Evolutionary conservation across 2,329 filamentous ascomycete genomes (phyloP), one percentile per base, ranked within the genome.

Genomic region (Hypocreales sp.): DNA sequence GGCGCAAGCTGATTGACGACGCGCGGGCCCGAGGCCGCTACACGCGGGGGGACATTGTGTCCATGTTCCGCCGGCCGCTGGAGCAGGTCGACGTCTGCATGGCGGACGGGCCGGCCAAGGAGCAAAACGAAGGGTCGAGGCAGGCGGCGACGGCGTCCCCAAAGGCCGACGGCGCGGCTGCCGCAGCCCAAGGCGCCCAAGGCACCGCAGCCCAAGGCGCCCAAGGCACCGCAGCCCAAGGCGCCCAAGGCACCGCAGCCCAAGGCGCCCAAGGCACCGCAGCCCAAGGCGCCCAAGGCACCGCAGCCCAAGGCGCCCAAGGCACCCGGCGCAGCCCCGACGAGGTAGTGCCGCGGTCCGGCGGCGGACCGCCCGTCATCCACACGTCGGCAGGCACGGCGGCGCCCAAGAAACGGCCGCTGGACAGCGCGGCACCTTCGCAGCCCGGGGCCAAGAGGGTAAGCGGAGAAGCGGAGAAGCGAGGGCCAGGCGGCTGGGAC

Each of bases 1-100:
- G 92, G 90, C 73, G 68, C 35, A 77, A 76, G 36, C 64, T 98
- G 23, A 82, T 98, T 28, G 67, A 79, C 19, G 80, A 98, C 53
- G 79, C 90, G 5, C 73, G 73, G 41, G 50, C 56, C 13, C 71
- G 90, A 44, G 67, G 79, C 35, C 60, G 76, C 8, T 93, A 90
- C 48, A 93, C 81, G 0, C 64, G 70, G 22, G 86, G 68, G 5
- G 57, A 72, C 31, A 53, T 72, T 25, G 29, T 70, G 27, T 46
- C 49, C 12, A 50, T 67, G 47, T 56, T 72, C 17, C 52, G 55
- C 17, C 58, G 45, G 29, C 56, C 61, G 2, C 51, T 60, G 2
- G 46, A 49, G 28, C 51, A 46, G 35, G n/a, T n/a, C n/a, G n/a
- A n/a, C n/a, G n/a, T n/a, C n/a, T n/a, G n/a, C n/a, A n/a, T n/a